phyloP scores from a whole-genome alignment of 768 basidiomycete genomes.

The Leccinum uliginosum region DNA sequence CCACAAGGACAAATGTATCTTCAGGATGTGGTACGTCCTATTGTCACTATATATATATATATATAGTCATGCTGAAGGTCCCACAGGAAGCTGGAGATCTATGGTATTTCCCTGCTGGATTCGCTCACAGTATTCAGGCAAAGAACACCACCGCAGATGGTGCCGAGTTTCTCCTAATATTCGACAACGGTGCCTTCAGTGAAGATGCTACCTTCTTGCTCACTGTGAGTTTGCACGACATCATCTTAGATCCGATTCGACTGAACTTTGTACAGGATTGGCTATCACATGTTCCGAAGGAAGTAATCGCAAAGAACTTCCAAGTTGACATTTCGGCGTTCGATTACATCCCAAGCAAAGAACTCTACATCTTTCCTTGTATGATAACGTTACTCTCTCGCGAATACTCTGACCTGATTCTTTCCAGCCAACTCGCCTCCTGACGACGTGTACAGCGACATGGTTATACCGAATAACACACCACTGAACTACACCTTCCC shows the following conservation, averaged over 20 bases:
- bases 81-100: constrained; percentile 38
- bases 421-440: constrained; percentile 39
- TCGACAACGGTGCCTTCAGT: constrained; percentile 42
- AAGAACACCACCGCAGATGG: constrained; percentile 43
- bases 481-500: constrained; percentile 52
- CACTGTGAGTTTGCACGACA: constrained; percentile 10
- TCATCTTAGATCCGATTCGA: not conserved
- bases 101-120: constrained; percentile 59
- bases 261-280: constrained; percentile 44
- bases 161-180: constrained; percentile 49
- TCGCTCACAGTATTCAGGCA: constrained; percentile 53
- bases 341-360: constrained; percentile 48
- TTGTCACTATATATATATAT: constrained; percentile 6
- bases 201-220: constrained; percentile 57
- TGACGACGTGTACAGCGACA: constrained; percentile 37
- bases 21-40: constrained; percentile 45
- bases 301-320: constrained; percentile 65
- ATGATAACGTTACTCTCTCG: not conserved
- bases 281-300: constrained; percentile 58
- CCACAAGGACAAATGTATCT: constrained; percentile 50
- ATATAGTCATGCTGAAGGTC: constrained; percentile 11
- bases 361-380: constrained; percentile 56
- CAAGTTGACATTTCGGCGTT: constrained; percentile 43
- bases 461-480: constrained; percentile 46
- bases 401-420: not conserved